Base-by-base conservation (phyloP, 192 early-diverging fungal genomes). In the Dissophora globulifera region DNA sequence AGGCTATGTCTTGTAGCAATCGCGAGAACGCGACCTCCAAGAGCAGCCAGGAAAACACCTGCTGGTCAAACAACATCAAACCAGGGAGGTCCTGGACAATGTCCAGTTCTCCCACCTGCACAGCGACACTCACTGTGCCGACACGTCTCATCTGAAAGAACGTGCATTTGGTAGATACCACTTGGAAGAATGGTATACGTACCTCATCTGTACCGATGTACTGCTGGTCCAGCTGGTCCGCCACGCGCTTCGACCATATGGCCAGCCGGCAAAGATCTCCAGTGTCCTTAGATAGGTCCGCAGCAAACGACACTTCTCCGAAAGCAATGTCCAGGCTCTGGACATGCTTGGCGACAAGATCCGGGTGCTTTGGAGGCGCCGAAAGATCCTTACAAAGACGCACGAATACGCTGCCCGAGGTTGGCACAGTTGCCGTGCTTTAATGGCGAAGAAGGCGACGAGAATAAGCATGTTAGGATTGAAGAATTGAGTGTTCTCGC, bases 361-460 rank as follows among this genome's bases (percentile, higher is more conserved):
- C 58, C 2, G 47, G 58, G 25, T 60, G 29, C 47, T 29, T 15
- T n/a, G 45, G 46, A 2, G 30, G 27, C 7, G 26, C 4, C 2
- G 7, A 2, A 1, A 60, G 30, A 23, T 60, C 19, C 10, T 60
- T 35, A 16, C 23, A 60, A 29, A 60, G n/a, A 19, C 58, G 17
- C 26, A 60, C 30, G 11, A 60, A 25, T 4, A 58, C 10, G 12
- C 40, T 43, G 15, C 56, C 56, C 12, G 26, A 43, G 16, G 41
- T 58, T 16, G 56, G 9, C 12, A 43, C 46, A 1, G 56, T 58
- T 9, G 56, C 40, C 17, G 42, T 58, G 16, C 42, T 58, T 30
- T 46, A 29, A 38, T n/a, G 32, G 17, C 4, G 43, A n/a, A 40
- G 13, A 40, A 40, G n/a, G n/a, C n/a, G n/a, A n/a, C n/a, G n/a